Percentiles rank a stretch among this genome's conserved stretches.
These are phyloP conservation scores for Clavariopsis aquatica DNA, from an alignment of 495 filamentous ascomycete genomes.

Conservation along the genomic window DNA sequence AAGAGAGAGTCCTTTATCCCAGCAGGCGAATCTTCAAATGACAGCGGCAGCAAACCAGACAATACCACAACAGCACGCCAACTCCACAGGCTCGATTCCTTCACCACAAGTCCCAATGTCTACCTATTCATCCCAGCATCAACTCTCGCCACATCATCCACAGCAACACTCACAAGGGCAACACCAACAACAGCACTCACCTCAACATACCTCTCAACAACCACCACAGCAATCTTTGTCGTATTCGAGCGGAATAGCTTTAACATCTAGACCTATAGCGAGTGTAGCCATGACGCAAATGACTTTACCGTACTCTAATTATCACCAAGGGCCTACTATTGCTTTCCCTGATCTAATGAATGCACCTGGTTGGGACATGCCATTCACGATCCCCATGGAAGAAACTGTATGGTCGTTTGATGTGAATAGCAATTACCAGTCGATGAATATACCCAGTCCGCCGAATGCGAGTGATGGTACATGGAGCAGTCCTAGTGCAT, in stretches of 20 bases:
- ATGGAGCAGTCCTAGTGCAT: conserved; percentile 1
- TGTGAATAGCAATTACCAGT: neutral
- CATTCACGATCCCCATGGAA: conserved; percentile 27
- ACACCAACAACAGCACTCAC: too few relatives aligned
- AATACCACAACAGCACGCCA: neutral
- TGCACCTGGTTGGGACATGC: conserved; percentile 27
- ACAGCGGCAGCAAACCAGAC: neutral
- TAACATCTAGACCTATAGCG: neutral
- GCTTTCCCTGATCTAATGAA: conserved; percentile 26
- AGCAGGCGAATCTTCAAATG: conserved; percentile 4
- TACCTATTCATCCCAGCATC: neutral
- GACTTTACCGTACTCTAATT: neutral
- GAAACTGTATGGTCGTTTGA: conserved; percentile 12
- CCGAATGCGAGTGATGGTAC: conserved; percentile 15
- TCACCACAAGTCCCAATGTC: conserved; percentile 1
- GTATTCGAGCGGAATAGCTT: neutral
- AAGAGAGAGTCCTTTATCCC: conserved; percentile 15
- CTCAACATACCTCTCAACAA: neutral
- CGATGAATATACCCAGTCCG: conserved; percentile 11
- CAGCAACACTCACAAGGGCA: neutral
- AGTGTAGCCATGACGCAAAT: conserved; percentile 10
- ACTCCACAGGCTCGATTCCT: neutral
- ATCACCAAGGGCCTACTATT: conserved; percentile 9
- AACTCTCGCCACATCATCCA: neutral
- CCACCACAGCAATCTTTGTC: neutral